Conservation (phyloP, 352 stramenopile genomes). For the Globisporangium alternatum region DNA sequence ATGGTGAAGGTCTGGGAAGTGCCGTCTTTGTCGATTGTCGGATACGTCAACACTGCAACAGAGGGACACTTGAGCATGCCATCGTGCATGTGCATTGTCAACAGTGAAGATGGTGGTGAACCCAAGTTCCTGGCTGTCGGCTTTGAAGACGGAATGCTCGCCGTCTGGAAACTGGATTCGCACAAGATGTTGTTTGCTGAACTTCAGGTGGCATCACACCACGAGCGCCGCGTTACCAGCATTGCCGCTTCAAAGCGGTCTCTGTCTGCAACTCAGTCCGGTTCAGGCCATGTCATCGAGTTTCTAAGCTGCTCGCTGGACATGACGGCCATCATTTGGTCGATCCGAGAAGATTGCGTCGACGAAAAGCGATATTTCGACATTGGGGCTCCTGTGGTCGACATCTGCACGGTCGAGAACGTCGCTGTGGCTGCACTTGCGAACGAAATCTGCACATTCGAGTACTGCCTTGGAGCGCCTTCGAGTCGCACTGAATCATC, state of each 20-base stretch:
- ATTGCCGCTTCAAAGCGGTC: constrained; percentile 20
- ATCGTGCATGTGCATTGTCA: constrained; percentile 38
- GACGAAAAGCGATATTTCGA: constrained; percentile 66
- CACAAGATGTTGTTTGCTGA: constrained; percentile 22
- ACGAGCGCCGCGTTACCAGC: constrained; percentile 41
- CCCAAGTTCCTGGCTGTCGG: constrained; percentile 29
- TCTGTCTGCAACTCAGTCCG: not conserved
- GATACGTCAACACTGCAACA: constrained; percentile 37
- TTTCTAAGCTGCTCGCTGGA: constrained; percentile 59
- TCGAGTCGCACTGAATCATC: too few relatives aligned
- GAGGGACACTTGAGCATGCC: constrained; percentile 26
- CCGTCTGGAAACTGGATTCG: constrained; percentile 30
- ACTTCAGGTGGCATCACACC: constrained; percentile 27
- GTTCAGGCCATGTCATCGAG: not conserved
- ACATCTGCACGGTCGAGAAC: constrained; percentile 32
- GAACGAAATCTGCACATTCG: constrained; percentile 35
- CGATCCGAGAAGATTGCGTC: constrained; percentile 25
- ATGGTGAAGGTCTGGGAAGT: constrained; percentile 63
- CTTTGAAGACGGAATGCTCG: constrained; percentile 55
- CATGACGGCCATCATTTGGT: constrained; percentile 65
- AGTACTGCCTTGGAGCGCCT: constrained; percentile 6
- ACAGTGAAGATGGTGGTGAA: not conserved
- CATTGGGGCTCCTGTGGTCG: constrained; percentile 43
- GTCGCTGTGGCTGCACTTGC: constrained; percentile 29
- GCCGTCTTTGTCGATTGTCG: constrained; percentile 30